Conservation (phyloP, 2,329 filamentous ascomycete species). For the Fusarium solani-melongenae region DNA sequence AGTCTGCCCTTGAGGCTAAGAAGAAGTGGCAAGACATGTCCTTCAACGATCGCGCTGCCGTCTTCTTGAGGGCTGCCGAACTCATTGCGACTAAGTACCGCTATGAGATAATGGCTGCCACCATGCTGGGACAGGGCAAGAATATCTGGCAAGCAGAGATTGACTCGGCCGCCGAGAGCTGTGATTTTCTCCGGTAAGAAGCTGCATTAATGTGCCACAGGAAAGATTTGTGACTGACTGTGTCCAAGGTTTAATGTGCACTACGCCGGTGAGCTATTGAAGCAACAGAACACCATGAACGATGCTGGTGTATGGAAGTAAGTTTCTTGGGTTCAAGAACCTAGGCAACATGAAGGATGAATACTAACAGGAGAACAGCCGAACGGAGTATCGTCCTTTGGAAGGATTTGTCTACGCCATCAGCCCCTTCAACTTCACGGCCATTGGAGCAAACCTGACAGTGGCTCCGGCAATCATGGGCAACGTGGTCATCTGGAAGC, state of each 20-base stretch:
- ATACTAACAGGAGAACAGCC: not conserved
- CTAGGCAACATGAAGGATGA: too few species aligned
- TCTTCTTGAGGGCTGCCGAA: not conserved
- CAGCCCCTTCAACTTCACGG: not conserved
- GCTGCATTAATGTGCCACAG: too few species aligned
- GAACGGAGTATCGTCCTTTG: conserved; percentile 31
- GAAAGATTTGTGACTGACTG: not conserved
- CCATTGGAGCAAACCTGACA: not conserved
- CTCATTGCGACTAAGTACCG: not conserved
- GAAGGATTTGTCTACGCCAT: not conserved
- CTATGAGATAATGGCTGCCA: not conserved
- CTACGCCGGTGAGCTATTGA: not conserved
- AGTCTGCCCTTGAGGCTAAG: not conserved
- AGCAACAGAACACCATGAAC: not conserved
- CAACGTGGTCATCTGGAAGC: not conserved
- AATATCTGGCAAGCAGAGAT: not conserved
- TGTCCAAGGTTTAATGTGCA: not conserved
- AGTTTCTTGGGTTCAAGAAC: too few species aligned
- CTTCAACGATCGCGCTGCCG: not conserved
- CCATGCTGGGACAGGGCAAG: not conserved
- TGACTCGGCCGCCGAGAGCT: not conserved
- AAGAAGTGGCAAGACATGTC: not conserved
- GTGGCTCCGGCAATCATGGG: not conserved
- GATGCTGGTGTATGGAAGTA: not conserved
- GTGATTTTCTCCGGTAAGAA: conserved; percentile 12